These are phyloP conservation scores for Boletus vinaceobasis DNA, from an alignment of 768 basidiomycete species.

Conservation along the genomic window DNA sequence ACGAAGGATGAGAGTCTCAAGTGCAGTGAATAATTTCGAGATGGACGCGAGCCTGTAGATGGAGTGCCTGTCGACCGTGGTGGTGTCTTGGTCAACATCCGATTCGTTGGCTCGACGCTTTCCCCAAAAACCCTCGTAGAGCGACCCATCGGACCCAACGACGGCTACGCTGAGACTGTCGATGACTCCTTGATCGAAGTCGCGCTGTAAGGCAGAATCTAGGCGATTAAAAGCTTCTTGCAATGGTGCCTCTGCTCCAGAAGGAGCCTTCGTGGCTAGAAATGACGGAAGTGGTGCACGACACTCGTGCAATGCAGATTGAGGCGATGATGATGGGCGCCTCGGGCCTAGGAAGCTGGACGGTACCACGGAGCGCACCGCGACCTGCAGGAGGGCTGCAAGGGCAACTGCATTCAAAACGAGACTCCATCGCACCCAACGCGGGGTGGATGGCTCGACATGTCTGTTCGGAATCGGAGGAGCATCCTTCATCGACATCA, in stretches of 20 bases:
- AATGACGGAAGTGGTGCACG: conserved; percentile 17
- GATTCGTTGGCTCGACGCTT: conserved; percentile 43
- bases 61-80: conserved; percentile 38
- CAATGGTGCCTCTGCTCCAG: conserved; percentile 8
- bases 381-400: conserved; percentile 10
- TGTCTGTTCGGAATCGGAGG: background rate
- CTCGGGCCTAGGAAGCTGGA: background rate
- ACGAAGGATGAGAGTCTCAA: conserved; percentile 48
- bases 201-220: conserved; percentile 8
- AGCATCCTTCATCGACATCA: background rate
- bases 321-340: background rate
- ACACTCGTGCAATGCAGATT: conserved; percentile 4
- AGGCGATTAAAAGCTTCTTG: conserved; percentile 6
- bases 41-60: conserved; percentile 52
- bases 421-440: conserved; percentile 18
- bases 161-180: conserved; percentile 51
- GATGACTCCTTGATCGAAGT: conserved; percentile 34
- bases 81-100: conserved; percentile 11
- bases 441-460: conserved; percentile 1
- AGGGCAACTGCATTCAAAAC: conserved; percentile 9
- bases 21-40: conserved; percentile 47
- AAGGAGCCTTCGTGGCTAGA: conserved; percentile 12
- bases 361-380: background rate
- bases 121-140: conserved; percentile 48
- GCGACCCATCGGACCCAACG: conserved; percentile 41